Conservation (phyloP, 495 filamentous ascomycete species). For the Tuber melanosporum region DNA sequence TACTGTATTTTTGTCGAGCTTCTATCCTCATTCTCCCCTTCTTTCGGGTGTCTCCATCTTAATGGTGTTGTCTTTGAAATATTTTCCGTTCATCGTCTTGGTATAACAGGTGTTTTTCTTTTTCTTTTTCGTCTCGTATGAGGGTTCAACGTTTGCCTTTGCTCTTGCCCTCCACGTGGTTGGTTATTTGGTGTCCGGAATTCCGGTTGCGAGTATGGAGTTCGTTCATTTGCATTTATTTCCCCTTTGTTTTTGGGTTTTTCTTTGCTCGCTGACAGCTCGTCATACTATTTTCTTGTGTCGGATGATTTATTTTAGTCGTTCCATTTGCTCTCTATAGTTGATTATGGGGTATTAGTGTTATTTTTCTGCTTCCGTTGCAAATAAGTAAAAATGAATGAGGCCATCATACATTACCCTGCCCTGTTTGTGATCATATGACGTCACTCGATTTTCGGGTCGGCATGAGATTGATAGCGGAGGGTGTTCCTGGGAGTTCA, state of each 20-base stretch:
- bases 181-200: constrained; percentile 4
- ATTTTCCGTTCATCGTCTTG: not conserved
- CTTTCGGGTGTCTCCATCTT: not conserved
- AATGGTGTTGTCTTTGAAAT: not conserved
- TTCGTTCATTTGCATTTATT: constrained; percentile 6
- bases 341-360: not conserved
- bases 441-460: not conserved
- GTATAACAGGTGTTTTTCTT: constrained; percentile 1
- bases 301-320: constrained; percentile 2
- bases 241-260: constrained; percentile 9
- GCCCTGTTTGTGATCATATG: not conserved
- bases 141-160: not conserved
- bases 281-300: constrained; percentile 9
- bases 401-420: not conserved
- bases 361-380: not conserved
- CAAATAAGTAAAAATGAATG: constrained; percentile 4
- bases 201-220: constrained; percentile 2
- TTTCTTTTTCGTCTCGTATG: not conserved
- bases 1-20: constrained; percentile 1
- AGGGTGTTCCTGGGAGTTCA: not conserved
- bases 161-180: not conserved
- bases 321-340: not conserved
- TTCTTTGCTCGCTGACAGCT: not conserved
- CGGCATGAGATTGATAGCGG: not conserved
- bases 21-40: not conserved